phyloP scores from a whole-genome alignment of 106 monocot species.

The Dioscorea zingiberensis region DNA sequence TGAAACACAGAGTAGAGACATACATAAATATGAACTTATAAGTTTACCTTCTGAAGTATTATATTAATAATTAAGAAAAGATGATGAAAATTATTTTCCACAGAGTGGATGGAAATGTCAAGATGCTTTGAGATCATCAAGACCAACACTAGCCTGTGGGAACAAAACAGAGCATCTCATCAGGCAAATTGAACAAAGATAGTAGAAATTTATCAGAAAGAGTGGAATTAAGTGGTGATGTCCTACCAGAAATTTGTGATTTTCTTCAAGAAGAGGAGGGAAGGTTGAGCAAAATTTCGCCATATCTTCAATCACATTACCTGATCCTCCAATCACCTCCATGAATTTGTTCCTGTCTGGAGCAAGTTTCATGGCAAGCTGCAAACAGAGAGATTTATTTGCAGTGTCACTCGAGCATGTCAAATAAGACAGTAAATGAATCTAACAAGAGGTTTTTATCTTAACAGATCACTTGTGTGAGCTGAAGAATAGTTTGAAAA shows the following conservation, averaged over 20 bases:
- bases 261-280: constrained; percentile 62
- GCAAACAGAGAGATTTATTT: too few relatives aligned
- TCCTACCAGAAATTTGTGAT: constrained; percentile 83
- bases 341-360: constrained; percentile 98
- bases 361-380: constrained; percentile 95
- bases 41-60: too few relatives aligned
- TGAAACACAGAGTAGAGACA: too few relatives aligned
- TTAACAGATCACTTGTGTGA: too few relatives aligned
- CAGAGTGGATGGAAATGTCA: constrained; percentile 9
- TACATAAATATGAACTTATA: too few relatives aligned
- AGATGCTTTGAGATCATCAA: constrained; percentile 90
- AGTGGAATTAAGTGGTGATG: neutral
- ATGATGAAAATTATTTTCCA: too few relatives aligned
- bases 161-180: constrained; percentile 1
- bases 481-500: too few relatives aligned
- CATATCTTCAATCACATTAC: constrained; percentile 79
- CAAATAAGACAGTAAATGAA: too few relatives aligned
- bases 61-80: too few relatives aligned
- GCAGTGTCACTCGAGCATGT: too few relatives aligned
- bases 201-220: neutral
- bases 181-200: neutral
- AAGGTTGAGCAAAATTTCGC: constrained; percentile 73
- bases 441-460: too few relatives aligned
- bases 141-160: constrained; percentile 78
- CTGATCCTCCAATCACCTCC: constrained; percentile 79